Conservation (phyloP, 805 yeast species). For the Ogataea pilisensis region DNA sequence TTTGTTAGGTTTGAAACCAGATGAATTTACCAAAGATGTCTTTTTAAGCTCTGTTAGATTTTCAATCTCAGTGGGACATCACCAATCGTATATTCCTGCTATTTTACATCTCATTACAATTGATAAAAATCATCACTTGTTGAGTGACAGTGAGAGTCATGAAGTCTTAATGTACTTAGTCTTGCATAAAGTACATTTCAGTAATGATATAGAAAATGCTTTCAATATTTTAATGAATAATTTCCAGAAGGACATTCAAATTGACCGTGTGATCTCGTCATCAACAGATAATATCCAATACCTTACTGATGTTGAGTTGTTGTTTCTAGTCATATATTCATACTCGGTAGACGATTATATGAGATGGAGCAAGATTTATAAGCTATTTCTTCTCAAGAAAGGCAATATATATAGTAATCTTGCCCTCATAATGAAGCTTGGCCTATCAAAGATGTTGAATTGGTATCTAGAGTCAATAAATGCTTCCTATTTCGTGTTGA, state of each 20-base stretch:
- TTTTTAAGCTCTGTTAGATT: slow-evolving; percentile 45
- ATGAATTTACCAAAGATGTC: slow-evolving; percentile 39
- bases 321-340: slow-evolving; percentile 14
- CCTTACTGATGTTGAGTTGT: not conserved
- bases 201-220: slow-evolving; percentile 31
- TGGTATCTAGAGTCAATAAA: slow-evolving; percentile 22
- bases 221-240: slow-evolving; percentile 22
- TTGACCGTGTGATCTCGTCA: not conserved
- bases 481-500: slow-evolving; percentile 37
- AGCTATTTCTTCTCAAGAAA: not conserved
- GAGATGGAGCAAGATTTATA: slow-evolving; percentile 30
- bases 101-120: slow-evolving; percentile 38
- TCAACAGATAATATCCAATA: not conserved
- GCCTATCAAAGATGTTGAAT: slow-evolving; percentile 35
- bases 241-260: slow-evolving; percentile 2
- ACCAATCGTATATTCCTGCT: slow-evolving; percentile 52
- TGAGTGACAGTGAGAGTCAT: slow-evolving; percentile 31
- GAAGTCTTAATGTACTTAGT: slow-evolving; percentile 41
- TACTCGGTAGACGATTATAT: slow-evolving; percentile 31
- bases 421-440: slow-evolving; percentile 39
- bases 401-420: slow-evolving; percentile 9
- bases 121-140: slow-evolving; percentile 15
- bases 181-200: slow-evolving; percentile 44
- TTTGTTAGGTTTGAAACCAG: slow-evolving; percentile 34
- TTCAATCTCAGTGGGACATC: slow-evolving; percentile 42